Percentiles rank a stretch among this genome's conserved stretches.
phyloP scores from a whole-genome alignment of 768 basidiomycete genomes.

The Amanita pallidorosea region DNA sequence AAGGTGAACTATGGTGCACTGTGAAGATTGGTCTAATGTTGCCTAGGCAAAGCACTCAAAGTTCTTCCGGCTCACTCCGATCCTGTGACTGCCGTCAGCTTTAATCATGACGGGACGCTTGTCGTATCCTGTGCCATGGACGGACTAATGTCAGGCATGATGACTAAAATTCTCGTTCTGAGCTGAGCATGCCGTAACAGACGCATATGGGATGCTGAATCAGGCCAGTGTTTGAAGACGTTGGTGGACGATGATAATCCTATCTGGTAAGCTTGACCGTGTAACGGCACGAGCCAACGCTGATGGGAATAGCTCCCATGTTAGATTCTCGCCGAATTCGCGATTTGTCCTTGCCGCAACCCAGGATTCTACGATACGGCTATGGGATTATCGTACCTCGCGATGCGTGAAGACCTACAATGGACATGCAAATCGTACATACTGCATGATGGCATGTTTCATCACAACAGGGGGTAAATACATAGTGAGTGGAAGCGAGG shows the following conservation, averaged over 20 bases:
- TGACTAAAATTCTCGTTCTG: not conserved
- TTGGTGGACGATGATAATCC: constrained; percentile 95
- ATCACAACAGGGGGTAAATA: constrained; percentile 48
- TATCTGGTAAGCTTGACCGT: constrained; percentile 47
- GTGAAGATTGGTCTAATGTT: not conserved
- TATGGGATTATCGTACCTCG: constrained; percentile 91
- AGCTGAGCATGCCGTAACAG: constrained; percentile 26
- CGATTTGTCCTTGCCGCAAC: constrained; percentile 84
- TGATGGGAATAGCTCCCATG: constrained; percentile 53
- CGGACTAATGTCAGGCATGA: constrained; percentile 73
- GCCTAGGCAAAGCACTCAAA: constrained; percentile 69
- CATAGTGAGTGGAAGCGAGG: constrained; percentile 85
- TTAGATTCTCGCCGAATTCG: constrained; percentile 88
- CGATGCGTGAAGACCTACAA: constrained; percentile 89
- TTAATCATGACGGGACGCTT: constrained; percentile 91
- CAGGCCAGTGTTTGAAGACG: constrained; percentile 96
- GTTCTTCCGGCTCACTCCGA: constrained; percentile 94
- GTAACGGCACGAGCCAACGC: not conserved
- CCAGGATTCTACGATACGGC: constrained; percentile 86
- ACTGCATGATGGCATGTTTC: constrained; percentile 67
- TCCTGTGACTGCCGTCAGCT: constrained; percentile 89
- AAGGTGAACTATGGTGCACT: constrained; percentile 40
- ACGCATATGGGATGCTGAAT: constrained; percentile 95
- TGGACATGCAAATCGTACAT: constrained; percentile 81
- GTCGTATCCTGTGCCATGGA: constrained; percentile 96